Evolutionary conservation across 257 asterid species (phyloP).

Genomic region (Scutellaria minor): DNA sequence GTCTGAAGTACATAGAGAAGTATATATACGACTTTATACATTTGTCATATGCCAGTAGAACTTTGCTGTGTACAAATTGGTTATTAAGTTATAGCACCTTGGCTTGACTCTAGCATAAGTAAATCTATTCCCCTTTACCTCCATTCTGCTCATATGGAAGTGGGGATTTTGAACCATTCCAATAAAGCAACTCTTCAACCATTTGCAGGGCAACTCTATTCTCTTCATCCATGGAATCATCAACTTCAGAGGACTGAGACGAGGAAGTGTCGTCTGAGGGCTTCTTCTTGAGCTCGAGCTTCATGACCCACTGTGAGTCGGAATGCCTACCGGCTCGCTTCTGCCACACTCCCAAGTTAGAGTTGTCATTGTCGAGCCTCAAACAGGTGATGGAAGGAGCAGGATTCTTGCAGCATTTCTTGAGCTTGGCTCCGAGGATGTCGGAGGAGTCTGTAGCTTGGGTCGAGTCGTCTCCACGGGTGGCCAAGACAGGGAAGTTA

Average conservation of each 20-base stretch:
- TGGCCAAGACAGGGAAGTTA: slow-evolving; percentile 48
- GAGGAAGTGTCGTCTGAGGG: slow-evolving; percentile 6
- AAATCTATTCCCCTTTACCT: slow-evolving; percentile 23
- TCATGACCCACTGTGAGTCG: slow-evolving; percentile 68
- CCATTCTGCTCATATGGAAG: slow-evolving; percentile 30
- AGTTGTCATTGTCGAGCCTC: slow-evolving; percentile 64
- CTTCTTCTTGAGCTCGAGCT: slow-evolving; percentile 57
- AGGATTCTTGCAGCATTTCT: slow-evolving; percentile 70
- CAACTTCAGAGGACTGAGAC: slow-evolving; percentile 34
- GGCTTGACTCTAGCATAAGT: not conserved
- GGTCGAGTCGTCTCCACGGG: not conserved
- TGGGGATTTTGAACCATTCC: slow-evolving; percentile 47
- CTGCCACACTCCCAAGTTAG: slow-evolving; percentile 81
- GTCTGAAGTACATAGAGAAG: slow-evolving; percentile 4
- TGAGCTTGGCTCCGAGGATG: slow-evolving; percentile 62
- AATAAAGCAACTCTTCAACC: slow-evolving; percentile 82
- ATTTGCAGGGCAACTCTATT: slow-evolving; percentile 75
- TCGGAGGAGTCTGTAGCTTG: slow-evolving; percentile 38
- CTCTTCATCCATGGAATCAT: slow-evolving; percentile 62
- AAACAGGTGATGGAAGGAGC: slow-evolving; percentile 74
- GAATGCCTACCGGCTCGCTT: slow-evolving; percentile 59
- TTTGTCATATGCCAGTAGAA: slow-evolving; percentile 13
- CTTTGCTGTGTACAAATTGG: slow-evolving; percentile 23
- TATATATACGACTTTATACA: slow-evolving; percentile 13
- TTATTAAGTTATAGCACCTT: slow-evolving; percentile 11